These are phyloP conservation scores for Persicaria maculosa DNA, from an alignment of 148 eudicot species.

Conservation along the genomic window DNA sequence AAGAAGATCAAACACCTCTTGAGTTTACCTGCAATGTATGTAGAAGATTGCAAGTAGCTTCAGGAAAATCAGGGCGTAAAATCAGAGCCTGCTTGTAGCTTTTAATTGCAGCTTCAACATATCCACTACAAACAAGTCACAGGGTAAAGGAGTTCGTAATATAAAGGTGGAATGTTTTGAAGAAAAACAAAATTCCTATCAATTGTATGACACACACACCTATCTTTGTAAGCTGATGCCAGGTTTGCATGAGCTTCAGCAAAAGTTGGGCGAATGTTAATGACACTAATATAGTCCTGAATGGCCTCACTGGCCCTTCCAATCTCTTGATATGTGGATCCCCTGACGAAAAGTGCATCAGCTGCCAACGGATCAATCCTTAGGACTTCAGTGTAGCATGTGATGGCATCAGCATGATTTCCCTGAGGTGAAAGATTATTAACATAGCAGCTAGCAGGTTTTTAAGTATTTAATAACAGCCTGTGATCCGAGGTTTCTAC, in stretches of 20 bases:
- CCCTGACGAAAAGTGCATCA: conserved; percentile 87
- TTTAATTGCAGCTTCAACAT: conserved; percentile 73
- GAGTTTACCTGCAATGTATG: conserved; percentile 75
- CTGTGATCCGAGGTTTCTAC: too few relatives aligned
- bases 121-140: conserved; percentile 46
- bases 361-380: conserved; percentile 89
- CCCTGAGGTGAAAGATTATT: conserved; percentile 41
- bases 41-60: conserved; percentile 94
- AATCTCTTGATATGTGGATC: conserved; percentile 84
- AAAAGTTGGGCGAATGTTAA: conserved; percentile 76
- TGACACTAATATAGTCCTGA: conserved; percentile 82
- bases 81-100: conserved; percentile 79
- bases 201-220: conserved; percentile 31
- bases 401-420: conserved; percentile 69
- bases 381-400: conserved; percentile 91
- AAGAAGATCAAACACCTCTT: neutral
- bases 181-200: neutral
- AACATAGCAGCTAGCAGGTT: neutral
- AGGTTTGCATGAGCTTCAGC: conserved; percentile 98
- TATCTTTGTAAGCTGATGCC: conserved; percentile 95
- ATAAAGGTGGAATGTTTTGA: neutral
- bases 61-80: conserved; percentile 87
- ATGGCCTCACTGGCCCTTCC: conserved; percentile 94
- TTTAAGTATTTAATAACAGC: neutral
- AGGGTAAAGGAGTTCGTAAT: neutral